These are phyloP conservation scores for Pseudisothecium myosuroides DNA, from an alignment of 225 moss, liverwort and hornwort genomes.

Conservation along the genomic window DNA sequence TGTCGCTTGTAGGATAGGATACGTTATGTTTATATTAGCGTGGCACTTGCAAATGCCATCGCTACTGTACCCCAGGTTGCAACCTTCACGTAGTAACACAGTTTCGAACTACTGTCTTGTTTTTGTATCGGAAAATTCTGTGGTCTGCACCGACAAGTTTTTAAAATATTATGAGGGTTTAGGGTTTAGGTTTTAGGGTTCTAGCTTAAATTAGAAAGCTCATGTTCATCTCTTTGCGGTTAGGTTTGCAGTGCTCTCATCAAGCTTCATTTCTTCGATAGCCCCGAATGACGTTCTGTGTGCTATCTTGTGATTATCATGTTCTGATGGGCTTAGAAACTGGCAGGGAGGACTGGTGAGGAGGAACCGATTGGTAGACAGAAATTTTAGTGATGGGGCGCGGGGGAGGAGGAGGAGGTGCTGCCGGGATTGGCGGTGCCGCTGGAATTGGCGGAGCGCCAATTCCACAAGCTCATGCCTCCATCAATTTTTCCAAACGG, in stretches of 20 bases:
- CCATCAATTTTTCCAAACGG: constrained; percentile 73
- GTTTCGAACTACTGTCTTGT: background rate
- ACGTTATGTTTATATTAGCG: background rate
- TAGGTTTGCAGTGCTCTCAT: background rate
- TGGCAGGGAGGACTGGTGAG: background rate
- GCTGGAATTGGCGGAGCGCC: constrained; percentile 41
- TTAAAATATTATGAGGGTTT: background rate
- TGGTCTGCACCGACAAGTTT: background rate
- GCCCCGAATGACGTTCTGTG: background rate
- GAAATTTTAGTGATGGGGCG: constrained; percentile 15
- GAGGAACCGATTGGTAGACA: background rate
- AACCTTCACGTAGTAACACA: background rate
- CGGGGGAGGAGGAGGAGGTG: constrained; percentile 29
- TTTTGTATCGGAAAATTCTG: background rate
- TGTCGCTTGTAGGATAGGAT: background rate
- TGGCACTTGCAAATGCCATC: background rate
- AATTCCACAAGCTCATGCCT: constrained; percentile 36
- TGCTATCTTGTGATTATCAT: background rate
- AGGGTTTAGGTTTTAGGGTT: background rate
- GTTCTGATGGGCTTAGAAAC: background rate
- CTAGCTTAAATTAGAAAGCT: background rate
- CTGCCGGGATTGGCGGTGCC: constrained; percentile 29
- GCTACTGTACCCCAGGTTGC: background rate
- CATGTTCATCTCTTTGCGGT: background rate
- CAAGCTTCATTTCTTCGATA: background rate